Conservation (phyloP, 78 protist genomes). For the Tieghemostelium lacteum region DNA sequence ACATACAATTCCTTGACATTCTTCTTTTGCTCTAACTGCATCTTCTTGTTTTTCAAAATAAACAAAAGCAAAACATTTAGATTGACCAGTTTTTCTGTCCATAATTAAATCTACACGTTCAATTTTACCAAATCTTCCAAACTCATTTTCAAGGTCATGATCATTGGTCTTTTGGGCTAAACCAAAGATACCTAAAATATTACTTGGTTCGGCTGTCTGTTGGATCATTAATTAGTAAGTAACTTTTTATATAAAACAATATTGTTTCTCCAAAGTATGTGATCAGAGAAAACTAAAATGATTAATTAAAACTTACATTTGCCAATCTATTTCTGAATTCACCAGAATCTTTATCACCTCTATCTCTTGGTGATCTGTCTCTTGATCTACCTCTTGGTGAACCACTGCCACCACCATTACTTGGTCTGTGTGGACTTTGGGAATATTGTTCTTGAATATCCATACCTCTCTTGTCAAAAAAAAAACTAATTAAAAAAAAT, state of each 20-base stretch:
- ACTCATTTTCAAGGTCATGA: conserved; percentile 33
- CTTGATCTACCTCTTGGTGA: neutral
- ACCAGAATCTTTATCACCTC: neutral
- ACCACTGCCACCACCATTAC: neutral
- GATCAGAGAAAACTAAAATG: neutral
- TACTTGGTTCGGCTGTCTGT: conserved; percentile 73
- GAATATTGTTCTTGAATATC: no score
- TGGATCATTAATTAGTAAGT: no score
- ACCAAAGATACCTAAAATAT: conserved; percentile 78
- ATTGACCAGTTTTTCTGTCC: conserved; percentile 70
- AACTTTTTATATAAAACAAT: no score
- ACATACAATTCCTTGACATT: conserved; percentile 38
- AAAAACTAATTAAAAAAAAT: no score
- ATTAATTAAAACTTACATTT: conserved; percentile 3
- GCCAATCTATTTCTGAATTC: conserved; percentile 39
- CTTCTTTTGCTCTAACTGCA: conserved; percentile 63
- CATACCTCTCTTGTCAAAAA: no score
- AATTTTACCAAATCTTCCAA: conserved; percentile 36
- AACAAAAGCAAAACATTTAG: conserved; percentile 76
- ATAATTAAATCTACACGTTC: conserved; percentile 69
- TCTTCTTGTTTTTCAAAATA: conserved; percentile 51
- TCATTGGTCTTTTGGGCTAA: conserved; percentile 31
- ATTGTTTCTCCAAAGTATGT: no score
- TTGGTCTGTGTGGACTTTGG: conserved; percentile 27
- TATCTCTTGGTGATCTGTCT: conserved; percentile 14